These are phyloP conservation scores for Litchi chinensis DNA, from an alignment of 345 rosid species.

Conservation along the genomic window DNA sequence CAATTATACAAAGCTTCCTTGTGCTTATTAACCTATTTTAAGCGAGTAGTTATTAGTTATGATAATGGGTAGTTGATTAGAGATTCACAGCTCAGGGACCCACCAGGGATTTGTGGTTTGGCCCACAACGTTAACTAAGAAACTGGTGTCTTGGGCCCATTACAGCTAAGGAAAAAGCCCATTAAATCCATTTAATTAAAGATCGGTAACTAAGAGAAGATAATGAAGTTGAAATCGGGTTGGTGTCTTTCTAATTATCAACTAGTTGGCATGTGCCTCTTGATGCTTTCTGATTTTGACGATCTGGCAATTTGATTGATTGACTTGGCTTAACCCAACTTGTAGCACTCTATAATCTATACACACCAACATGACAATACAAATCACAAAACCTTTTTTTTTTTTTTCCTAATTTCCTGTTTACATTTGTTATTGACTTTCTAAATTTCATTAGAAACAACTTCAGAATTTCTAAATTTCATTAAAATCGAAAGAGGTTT, in stretches of 20 bases:
- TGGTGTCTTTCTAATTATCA: no score
- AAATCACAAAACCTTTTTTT: no score
- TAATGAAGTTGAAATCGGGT: background rate
- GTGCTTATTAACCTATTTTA: conserved; percentile 9
- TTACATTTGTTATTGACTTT: no score
- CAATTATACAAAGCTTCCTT: background rate
- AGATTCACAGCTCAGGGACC: conserved; percentile 13
- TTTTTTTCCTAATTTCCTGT: no score
- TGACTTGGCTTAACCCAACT: conserved; percentile 11
- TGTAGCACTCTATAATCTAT: background rate
- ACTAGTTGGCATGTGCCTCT: conserved; percentile 34
- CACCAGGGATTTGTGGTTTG: background rate
- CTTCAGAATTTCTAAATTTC: no score
- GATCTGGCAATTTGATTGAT: conserved; percentile 27
- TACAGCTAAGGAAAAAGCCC: conserved; percentile 25
- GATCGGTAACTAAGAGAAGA: background rate
- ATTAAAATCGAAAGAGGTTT: no score
- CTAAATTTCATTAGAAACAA: no score
- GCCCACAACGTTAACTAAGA: conserved; percentile 15
- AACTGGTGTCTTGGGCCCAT: conserved; percentile 22
- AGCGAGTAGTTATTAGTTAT: background rate
- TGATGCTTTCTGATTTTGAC: conserved; percentile 26
- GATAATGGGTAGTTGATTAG: conserved; percentile 5
- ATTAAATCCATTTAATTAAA: conserved; percentile 8
- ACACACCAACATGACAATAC: no score